Base-by-base conservation (phyloP, 805 yeast genomes). In the Kodamaea laetipori region DNA sequence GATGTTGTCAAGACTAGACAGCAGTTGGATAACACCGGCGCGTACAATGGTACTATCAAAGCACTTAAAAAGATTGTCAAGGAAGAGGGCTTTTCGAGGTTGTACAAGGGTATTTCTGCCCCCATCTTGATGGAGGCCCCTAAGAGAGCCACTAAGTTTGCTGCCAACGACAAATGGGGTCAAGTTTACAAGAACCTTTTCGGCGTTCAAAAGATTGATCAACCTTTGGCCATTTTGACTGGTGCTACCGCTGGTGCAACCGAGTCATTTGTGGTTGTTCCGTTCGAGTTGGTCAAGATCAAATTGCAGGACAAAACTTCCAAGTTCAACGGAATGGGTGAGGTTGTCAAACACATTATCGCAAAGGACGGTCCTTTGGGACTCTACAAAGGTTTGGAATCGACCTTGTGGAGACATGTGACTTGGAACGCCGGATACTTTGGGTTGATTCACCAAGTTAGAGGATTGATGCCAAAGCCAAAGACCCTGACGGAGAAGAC, bases 91-190 rank as follows among this genome's bases (percentile, higher is more conserved):
- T 76, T 81, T 32, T 68, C 84, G 8, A 76, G 94, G 50, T 77
- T 92, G 46, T 94, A 94, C 70, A 82, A 90, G 61, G 99, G 99
- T 53, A 94, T 94, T 57, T 72, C 86, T 23, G 96, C 99, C 17
- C 99, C 99, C 25, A 88, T 94, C 54, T 74, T 94, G 58, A 94
- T 94, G 99, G 99, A 94, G 67, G 99, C 98, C 10, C 99, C 99
- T 52, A 94, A 94, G 76, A 82, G 99, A 73, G 99, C 99, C 32
- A 90, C 96, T 53, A 94, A 94, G 67, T 94, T 94, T 63, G 97
- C 98, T 41, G 96, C 97, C 49, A 94, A 94, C 63, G 99, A 94
- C 63, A 95, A 89, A 65, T 94, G 96, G 85, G 92, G 96, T 41
- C 84, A 84, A 65, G 66, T 90, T 54, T 92, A 90, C 77, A 80